These are phyloP conservation scores for Pezicula neosporulosa DNA, from an alignment of 2,329 filamentous ascomycete genomes.

Conservation along the genomic window DNA sequence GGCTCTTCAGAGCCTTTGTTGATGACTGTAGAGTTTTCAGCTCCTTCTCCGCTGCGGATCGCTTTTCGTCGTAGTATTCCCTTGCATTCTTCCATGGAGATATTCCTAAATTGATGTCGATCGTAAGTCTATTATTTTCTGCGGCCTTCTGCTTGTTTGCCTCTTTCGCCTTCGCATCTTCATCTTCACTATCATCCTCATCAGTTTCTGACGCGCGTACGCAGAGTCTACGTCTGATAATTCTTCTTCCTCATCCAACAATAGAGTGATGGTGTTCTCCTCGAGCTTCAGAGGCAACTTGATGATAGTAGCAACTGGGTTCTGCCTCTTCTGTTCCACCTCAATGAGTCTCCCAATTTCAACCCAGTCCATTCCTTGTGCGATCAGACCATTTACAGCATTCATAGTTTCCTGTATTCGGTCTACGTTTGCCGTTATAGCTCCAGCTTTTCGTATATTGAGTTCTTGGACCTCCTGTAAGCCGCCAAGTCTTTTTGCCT, in stretches of 20 bases:
- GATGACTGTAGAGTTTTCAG: conserved; percentile 83
- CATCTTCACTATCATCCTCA: conserved; percentile 57
- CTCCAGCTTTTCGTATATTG: conserved; percentile 83
- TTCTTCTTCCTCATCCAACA: conserved; percentile 63
- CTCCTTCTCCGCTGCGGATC: conserved; percentile 78
- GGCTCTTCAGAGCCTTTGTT: conserved; percentile 78
- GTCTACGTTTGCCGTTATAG: conserved; percentile 87
- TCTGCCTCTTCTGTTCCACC: conserved; percentile 75
- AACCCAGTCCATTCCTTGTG: conserved; percentile 96
- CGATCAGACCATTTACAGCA: conserved; percentile 86
- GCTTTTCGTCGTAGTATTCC: conserved; percentile 89
- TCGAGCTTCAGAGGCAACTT: conserved; percentile 82
- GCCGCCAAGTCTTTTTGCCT: conserved; percentile 79
- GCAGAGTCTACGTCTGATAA: conserved; percentile 41
- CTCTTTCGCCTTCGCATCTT: conserved; percentile 29
- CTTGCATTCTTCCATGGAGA: conserved; percentile 87
- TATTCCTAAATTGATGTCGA: conserved; percentile 82
- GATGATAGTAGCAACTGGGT: conserved; percentile 84
- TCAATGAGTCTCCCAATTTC: conserved; percentile 87
- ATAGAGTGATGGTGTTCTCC: conserved; percentile 83
- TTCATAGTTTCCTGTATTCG: conserved; percentile 90
- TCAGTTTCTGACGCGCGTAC: conserved; percentile 66
- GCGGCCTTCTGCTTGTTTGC: conserved; percentile 36
- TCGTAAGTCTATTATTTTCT: conserved; percentile 57
- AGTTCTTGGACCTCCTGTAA: conserved; percentile 77